phyloP scores from a whole-genome alignment of 2,329 filamentous ascomycete species.

The Aspergillus ochraceus region DNA sequence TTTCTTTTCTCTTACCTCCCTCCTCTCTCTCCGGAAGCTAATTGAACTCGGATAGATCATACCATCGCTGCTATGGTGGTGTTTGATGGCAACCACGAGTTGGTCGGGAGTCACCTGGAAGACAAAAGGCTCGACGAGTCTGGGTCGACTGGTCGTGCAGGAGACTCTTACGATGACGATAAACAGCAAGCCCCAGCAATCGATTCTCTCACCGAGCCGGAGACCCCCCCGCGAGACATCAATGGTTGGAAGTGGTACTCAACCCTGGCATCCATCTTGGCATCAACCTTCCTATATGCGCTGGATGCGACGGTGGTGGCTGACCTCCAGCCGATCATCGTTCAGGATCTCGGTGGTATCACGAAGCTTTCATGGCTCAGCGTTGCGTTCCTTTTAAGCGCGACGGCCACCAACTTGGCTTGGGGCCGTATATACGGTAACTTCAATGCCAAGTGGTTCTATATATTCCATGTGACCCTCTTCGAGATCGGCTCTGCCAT shows the following conservation, averaged over 20 bases:
- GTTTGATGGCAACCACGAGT: background rate
- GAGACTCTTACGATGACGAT: background rate
- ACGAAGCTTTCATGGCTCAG: constrained; percentile 47
- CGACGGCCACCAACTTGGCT: constrained; percentile 40
- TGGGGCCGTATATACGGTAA: constrained; percentile 37
- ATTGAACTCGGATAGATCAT: no score
- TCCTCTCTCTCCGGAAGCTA: no score
- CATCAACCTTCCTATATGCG: constrained; percentile 28
- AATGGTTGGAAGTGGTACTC: background rate
- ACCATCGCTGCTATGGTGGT: background rate
- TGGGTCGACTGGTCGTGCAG: no score
- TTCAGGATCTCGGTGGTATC: constrained; percentile 39
- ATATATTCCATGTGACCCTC: constrained; percentile 18
- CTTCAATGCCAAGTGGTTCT: constrained; percentile 47
- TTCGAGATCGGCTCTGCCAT: constrained; percentile 31
- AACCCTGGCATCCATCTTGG: background rate
- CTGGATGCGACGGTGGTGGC: constrained; percentile 53
- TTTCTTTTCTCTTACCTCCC: no score
- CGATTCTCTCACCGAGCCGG: background rate
- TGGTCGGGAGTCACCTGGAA: background rate
- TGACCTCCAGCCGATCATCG: constrained; percentile 48
- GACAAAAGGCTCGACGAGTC: background rate
- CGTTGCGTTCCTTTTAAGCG: constrained; percentile 45
- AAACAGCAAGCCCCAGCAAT: background rate
- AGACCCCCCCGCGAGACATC: constrained; percentile 2